A percentile compares a stretch with the other conserved stretches of the same genome.
Conservation (phyloP, 108 stramenopile genomes). For the Fistulifera pelliculosa region DNA sequence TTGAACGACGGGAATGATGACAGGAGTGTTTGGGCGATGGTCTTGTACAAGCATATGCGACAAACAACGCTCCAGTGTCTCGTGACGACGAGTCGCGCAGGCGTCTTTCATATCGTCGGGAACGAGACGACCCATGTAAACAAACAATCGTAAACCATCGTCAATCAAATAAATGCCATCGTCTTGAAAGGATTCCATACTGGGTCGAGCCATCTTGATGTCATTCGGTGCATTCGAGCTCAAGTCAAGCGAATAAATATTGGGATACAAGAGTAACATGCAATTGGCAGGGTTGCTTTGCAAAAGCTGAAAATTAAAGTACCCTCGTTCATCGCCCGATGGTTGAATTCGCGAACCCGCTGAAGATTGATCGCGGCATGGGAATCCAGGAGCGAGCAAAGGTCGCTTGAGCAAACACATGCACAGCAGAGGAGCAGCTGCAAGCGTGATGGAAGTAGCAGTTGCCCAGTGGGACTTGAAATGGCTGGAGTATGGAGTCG, state of each 20-base stretch:
- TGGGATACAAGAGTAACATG: constrained; percentile 50
- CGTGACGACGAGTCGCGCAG: constrained; percentile 1
- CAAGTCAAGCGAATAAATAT: constrained; percentile 21
- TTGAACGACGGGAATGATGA: constrained; percentile 7
- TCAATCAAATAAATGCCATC: constrained; percentile 59
- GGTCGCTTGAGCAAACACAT: constrained; percentile 59
- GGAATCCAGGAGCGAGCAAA: constrained; percentile 43
- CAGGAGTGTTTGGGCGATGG: constrained; percentile 1
- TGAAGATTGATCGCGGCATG: constrained; percentile 3
- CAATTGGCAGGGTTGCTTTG: constrained; percentile 38
- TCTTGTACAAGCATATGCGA: too few species aligned
- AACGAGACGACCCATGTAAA: constrained; percentile 46
- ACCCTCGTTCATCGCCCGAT: constrained; percentile 70
- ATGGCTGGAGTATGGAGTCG: constrained; percentile 53
- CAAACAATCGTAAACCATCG: constrained; percentile 39
- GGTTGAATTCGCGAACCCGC: constrained; percentile 29
- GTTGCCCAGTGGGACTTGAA: constrained; percentile 54
- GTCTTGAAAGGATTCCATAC: constrained; percentile 40
- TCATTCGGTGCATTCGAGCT: constrained; percentile 21
- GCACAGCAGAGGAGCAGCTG: constrained; percentile 77
- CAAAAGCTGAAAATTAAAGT: constrained; percentile 38
- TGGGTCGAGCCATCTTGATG: constrained; percentile 37
- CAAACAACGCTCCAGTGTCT: too few species aligned
- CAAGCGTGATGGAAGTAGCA: constrained; percentile 84
- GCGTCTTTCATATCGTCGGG: constrained; percentile 11